Percentiles rank a stretch among this genome's conserved stretches.
Evolutionary conservation across 1,284 basidiomycete species (phyloP).

Genomic region (Papiliotrema fonsecae): DNA sequence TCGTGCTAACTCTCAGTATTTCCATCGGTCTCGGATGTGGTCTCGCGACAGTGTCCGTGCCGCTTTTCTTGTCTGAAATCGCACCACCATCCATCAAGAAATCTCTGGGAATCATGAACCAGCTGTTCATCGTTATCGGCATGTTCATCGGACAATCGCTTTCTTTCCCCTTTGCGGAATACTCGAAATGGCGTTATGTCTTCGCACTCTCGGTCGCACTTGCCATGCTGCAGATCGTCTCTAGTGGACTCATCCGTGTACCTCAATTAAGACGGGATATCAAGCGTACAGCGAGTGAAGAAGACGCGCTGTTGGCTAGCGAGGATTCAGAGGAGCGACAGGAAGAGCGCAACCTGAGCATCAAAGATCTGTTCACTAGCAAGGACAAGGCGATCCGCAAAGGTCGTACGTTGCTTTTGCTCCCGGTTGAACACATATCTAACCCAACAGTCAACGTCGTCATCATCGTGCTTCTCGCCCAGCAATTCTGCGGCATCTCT

Average conservation of each 20-base stretch:
- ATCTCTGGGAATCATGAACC: conserved; percentile 50
- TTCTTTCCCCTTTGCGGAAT: conserved; percentile 37
- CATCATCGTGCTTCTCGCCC: conserved; percentile 31
- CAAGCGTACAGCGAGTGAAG: conserved; percentile 4
- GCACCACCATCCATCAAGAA: conserved; percentile 44
- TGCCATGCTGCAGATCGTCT: conserved; percentile 40
- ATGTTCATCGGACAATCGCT: conserved; percentile 46
- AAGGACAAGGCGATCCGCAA: conserved; percentile 20
- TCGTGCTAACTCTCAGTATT: conserved; percentile 18
- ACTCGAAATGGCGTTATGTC: conserved; percentile 42
- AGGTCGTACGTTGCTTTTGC: conserved; percentile 23
- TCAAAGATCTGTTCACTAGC: conserved; percentile 24
- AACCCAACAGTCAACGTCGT: conserved; percentile 21
- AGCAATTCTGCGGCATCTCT: conserved; percentile 38
- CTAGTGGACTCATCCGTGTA: conserved; percentile 19
- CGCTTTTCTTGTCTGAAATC: conserved; percentile 47
- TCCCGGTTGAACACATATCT: not conserved
- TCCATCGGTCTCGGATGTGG: conserved; percentile 49
- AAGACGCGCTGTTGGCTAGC: conserved; percentile 13
- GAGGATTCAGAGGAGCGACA: not conserved
- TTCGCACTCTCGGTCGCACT: conserved; percentile 33
- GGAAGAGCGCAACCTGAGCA: conserved; percentile 16
- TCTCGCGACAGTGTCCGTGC: conserved; percentile 48
- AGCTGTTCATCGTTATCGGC: conserved; percentile 45
- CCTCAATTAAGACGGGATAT: not conserved